These are phyloP conservation scores for Allium fistulosum DNA, from an alignment of 106 monocot species.

Conservation along the genomic window DNA sequence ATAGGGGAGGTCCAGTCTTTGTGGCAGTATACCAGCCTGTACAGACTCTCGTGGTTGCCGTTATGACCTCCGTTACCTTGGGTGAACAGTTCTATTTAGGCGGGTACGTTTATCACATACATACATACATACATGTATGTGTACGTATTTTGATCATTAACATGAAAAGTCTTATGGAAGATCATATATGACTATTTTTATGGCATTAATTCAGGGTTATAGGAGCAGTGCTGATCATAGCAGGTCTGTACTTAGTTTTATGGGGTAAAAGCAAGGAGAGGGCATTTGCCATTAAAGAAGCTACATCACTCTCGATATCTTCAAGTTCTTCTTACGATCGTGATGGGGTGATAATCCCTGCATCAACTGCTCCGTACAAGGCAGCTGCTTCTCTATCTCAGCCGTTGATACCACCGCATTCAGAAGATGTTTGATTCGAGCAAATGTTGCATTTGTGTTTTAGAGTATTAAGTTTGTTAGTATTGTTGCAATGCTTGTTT, in stretches of 20 bases:
- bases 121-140: not conserved
- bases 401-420: constrained; percentile 40
- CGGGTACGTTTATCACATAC: constrained; percentile 28
- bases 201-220: constrained; percentile 40
- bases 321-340: constrained; percentile 10
- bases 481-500: too few relatives aligned
- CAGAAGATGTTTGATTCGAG: constrained; percentile 33
- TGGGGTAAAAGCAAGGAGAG: constrained; percentile 89
- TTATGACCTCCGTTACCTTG: constrained; percentile 73
- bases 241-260: constrained; percentile 78
- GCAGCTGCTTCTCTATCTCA: constrained; percentile 52
- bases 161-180: too few relatives aligned
- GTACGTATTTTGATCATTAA: too few relatives aligned
- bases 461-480: too few relatives aligned
- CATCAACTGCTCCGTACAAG: constrained; percentile 21
- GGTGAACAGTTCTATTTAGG: constrained; percentile 94
- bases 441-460: not conserved
- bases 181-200: too few relatives aligned
- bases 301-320: not conserved
- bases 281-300: constrained; percentile 53
- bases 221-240: constrained; percentile 76
- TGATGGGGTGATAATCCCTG: not conserved
- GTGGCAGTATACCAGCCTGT: constrained; percentile 98
- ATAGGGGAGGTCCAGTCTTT: constrained; percentile 94
- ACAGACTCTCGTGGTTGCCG: constrained; percentile 91